Evolutionary conservation across 805 yeast genomes (phyloP), one percentile per base, ranked within the genome.

Genomic region (Phaffomyces opuntiae): DNA sequence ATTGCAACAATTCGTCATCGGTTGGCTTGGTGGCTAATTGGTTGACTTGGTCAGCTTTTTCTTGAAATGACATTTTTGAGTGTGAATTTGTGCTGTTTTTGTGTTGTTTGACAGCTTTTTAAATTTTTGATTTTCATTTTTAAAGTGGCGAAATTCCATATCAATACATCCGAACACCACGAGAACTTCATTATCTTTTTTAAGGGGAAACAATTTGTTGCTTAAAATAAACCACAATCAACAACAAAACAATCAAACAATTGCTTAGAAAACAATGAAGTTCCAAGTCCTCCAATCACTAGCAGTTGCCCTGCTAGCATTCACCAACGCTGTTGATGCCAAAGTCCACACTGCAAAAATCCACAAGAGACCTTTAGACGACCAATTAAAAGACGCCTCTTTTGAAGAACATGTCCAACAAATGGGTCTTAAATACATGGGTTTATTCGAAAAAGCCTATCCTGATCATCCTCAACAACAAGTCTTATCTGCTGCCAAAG

Each of bases 1-100:
- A 75, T 66, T 82, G 70, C 62, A 91, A 75, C 62, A 90, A 73
- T 65, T 91, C 97, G 60, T 87, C 95, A 67, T 88, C 91, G 56
- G 70, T 65, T 57, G 98, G 97, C 66, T 83, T 84, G 51, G 76
- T 73, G 51, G 87, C 74, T 54, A 93, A 73, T 56, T 74, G 69
- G 66, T 83, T 80, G 56, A 88, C 96, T 45, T 86, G 82, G 50
- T 75, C 81, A 52, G 97, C 98, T 39, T 42, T 45, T 25, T 42
- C 45, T 44, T 47, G 41, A 35, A 47, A 47, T 26, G 50, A 47
- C 50, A 47, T 47, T 25, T 12, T 27, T 34, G 29, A 5, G 12
- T 11, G 5, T 27, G 29, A 27, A 27, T 27, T 7, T 9, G 12
- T 13, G 9, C 31, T 11, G 32, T 11, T 40, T 33, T 24, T 5